Evolutionary conservation across 768 basidiomycete species (phyloP), one percentile per base, ranked within the genome.

Genomic region (Tubosaeta brunneosetosa): DNA sequence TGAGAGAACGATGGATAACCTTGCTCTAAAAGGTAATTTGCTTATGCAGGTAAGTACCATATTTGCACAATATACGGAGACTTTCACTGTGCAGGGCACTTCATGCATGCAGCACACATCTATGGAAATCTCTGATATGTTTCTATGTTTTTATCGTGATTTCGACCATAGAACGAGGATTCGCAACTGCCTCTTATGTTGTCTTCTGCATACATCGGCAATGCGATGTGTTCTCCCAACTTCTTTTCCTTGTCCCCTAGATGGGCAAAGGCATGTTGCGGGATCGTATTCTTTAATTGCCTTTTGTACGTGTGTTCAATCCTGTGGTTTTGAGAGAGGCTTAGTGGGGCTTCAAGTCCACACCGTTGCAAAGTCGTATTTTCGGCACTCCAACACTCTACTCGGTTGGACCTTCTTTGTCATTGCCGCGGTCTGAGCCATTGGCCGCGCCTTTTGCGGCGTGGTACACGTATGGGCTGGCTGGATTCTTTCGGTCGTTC

Each of bases 71-170:
- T 19, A 2, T 10, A 10, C 37, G 6, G 25, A 26, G 19, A 25
- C 41, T 13, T 14, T 26, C 19, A 31, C 52, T 42, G 26, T 29
- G 17, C 53, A 78, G 77, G 79, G 1, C 78, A 81, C 58, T 81
- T 82, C 63, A 77, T 80, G 78, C 79, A 60, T 25, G 70, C 45
- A 4, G 19, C 26, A 19, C 29, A 41, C 17, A n/a, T 1, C 16
- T 37, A n/a, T 16, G 16, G 36, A 37, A 37, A 16, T 37, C 9
- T 37, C 36, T 37, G 36, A 37, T 8, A 3, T 36, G 34, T 14
- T 36, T 36, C 8, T 9, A 38, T n/a, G 37, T 38, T 17, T 37
- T 38, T 38, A 38, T 38, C 17, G 17, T 38, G 17, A 38, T 38
- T 17, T 38, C 37, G 22, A 22, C 22, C 22, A 12, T 19, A 40